Base-by-base conservation (phyloP, 306 rosid species). In the Quercus wislizeni region DNA sequence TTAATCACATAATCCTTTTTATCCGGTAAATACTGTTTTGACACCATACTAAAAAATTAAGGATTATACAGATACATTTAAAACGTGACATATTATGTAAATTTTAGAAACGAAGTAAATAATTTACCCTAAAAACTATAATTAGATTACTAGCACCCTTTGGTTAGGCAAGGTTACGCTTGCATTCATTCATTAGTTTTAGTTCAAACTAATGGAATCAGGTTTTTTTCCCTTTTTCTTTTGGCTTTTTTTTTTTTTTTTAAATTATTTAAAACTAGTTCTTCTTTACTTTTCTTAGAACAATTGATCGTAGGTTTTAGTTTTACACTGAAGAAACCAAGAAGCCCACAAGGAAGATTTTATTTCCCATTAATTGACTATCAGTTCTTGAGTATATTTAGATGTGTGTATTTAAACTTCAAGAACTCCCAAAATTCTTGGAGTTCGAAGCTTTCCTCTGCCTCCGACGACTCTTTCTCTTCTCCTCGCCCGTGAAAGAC, bases 51-150 rank as follows among this genome's bases (percentile, higher is more conserved):
- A 2, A 7, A 38, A 38, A 38, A 0, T 38, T 38, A 38, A 3
- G 0, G 0, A 7, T 38, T 38, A 2, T 7, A 38, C 4, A 2
- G 0, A 12, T 49, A 12, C 0, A 2, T 13, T 49, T 49, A 11
- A 49, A 10, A 10, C 0, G 1, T 49, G 4, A 12, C 3, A 12
- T 49, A 49, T 0, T 12, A 49, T 10, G 15, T 3, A 49, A 49
- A 12, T 10, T 49, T 12, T 13, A 3, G 17, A 12, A 49, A 0
- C 11, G 3, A 7, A 38, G 11, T 38, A 38, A 38, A 7, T 38
- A 8, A 38, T 8, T 38, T 49, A 12, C 15, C 13, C 54, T 12
- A 13, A 12, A 12, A 49, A 3, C 17, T 12, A 4, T 49, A 49
- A 49, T 49, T 49, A 49, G 54, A 13, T 49, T 10, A 49, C 15